Base-by-base conservation (phyloP, 2,329 filamentous ascomycete genomes). In the Penicillium hordei region DNA sequence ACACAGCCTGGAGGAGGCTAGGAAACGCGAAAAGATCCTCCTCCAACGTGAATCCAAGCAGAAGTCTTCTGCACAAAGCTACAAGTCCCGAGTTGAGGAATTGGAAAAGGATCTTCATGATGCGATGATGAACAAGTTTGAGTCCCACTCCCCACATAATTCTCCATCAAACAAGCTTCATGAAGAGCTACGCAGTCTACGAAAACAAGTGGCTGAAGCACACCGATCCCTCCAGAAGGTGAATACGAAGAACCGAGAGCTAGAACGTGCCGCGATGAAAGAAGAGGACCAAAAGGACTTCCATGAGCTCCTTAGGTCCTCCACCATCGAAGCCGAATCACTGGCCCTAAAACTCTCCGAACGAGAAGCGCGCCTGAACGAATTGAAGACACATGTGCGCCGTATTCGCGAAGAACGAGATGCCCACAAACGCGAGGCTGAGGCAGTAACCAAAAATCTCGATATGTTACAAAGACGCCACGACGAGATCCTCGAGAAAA, bases 331-430 rank as follows among this genome's bases (percentile, higher is more conserved):
- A 65, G 75, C 81, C 42, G 85, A 90, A 71, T 83, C 86, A 34
- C 80, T 94, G n/a, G 87, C 90, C 64, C 81, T 90, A 57, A 86
- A 90, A 68, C 81, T 94, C 29, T 80, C 83, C 6, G 85, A 89
- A 68, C 86, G 89, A 60, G 87, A 91, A 55, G 80, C 84, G 55
- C 82, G 85, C 15, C 83, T 93, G 48, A 83, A 84, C 40, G 75
- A 78, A 56, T 63, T 79, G 46, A 78, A 76, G 62, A 63, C 63
- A 15, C 90, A 93, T 65, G 81, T 95, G 21, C 86, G 89, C 57
- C 83, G 87, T 27, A 74, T 82, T 33, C 76, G 79, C 12, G 77
- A 80, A 55, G 79, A 82, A 61, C 76, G 79, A 29, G 70, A 72
- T 43, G 68, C 68, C 12, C 76, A 75, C 29, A 70, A 72, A 34